Conservation (phyloP, 805 yeast genomes). For the Spathaspora girioi region DNA sequence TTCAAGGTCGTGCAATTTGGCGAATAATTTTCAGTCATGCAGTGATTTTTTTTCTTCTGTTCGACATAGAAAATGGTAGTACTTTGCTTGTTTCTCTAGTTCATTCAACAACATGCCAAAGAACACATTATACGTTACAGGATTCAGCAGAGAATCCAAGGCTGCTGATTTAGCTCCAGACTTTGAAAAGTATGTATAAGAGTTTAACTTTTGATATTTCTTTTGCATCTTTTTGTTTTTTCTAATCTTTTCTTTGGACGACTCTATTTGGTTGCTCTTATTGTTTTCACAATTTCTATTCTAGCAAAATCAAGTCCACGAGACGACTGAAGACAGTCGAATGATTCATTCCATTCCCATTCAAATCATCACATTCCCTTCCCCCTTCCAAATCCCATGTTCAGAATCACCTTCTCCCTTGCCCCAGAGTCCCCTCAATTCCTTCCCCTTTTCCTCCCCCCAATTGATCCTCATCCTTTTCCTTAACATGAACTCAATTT, state of each 20-base stretch:
- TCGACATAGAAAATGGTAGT: background rate
- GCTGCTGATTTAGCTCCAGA: conserved; percentile 58
- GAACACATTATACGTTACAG: conserved; percentile 53
- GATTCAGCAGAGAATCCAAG: conserved; percentile 50
- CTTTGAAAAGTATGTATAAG: conserved; percentile 53
- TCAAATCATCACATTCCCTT: background rate
- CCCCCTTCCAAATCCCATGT: background rate
- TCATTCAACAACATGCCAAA: conserved; percentile 29
- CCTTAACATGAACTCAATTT: background rate
- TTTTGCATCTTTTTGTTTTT: background rate
- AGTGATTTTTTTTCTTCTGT: background rate
- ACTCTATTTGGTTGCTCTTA: background rate
- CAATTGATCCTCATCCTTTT: conserved; percentile 3
- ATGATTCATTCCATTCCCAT: background rate
- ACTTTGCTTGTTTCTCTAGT: background rate
- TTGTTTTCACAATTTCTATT: background rate
- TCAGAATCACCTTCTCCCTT: background rate
- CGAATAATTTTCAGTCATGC: background rate
- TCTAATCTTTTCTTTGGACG: background rate
- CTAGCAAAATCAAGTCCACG: background rate
- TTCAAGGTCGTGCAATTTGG: background rate
- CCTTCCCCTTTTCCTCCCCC: background rate
- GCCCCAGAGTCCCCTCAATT: background rate
- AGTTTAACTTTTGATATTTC: background rate
- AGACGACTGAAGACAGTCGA: background rate